Percentiles rank a stretch among this genome's conserved stretches.
These are phyloP conservation scores for Lizonia empirigonia DNA, from an alignment of 2,329 filamentous ascomycete species.

Conservation along the genomic window DNA sequence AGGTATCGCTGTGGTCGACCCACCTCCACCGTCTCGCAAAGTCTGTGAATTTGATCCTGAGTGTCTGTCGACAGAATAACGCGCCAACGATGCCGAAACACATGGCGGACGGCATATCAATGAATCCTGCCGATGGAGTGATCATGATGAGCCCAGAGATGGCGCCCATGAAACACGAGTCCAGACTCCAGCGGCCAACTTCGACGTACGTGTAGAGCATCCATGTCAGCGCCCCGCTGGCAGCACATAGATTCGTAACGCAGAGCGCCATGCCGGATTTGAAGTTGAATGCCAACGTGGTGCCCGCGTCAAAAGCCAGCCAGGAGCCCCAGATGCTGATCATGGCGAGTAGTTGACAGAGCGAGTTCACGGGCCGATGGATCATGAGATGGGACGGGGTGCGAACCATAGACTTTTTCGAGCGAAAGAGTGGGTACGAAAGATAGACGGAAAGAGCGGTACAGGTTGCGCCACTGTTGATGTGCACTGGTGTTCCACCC, in stretches of 20 bases:
- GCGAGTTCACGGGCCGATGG: conserved; percentile 56
- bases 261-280: conserved; percentile 58
- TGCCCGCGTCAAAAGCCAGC: conserved; percentile 59
- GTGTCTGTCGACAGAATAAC: conserved; percentile 56
- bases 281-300: conserved; percentile 56
- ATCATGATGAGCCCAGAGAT: conserved; percentile 61
- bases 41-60: conserved; percentile 60
- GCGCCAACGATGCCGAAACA: conserved; percentile 57
- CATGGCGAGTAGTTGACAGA: conserved; percentile 56
- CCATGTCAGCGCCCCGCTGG: conserved; percentile 56
- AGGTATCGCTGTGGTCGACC: conserved; percentile 63
- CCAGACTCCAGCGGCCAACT: conserved; percentile 54
- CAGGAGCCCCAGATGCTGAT: conserved; percentile 60
- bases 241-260: conserved; percentile 58
- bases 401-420: conserved; percentile 51
- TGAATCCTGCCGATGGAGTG: conserved; percentile 57
- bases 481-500: conserved; percentile 50
- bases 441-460: conserved; percentile 56
- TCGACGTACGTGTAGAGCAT: conserved; percentile 53
- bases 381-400: conserved; percentile 56
- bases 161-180: conserved; percentile 59
- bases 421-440: conserved; percentile 57
- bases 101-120: conserved; percentile 57
- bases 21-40: conserved; percentile 55
- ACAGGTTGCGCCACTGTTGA: conserved; percentile 51